Evolutionary conservation across 768 basidiomycete species (phyloP), one percentile per base, ranked within the genome.

Genomic region (Lyophyllum decastes): DNA sequence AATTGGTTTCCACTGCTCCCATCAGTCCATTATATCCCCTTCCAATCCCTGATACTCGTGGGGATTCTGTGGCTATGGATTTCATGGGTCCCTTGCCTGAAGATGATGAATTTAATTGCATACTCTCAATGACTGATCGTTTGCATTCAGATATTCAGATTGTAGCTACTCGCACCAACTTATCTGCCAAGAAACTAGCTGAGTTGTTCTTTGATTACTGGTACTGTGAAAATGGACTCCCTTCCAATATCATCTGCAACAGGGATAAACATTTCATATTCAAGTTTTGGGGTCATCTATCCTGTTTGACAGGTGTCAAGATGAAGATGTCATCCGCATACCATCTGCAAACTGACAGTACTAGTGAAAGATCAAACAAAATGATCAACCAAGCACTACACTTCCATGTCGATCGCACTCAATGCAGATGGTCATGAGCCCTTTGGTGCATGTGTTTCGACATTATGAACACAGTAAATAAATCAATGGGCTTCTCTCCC

Each of bases 191-290:
- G 11, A 51, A 67, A 1, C 25, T 69, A 1, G 72, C 70, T 0
- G 44, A 30, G 0, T 12, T 69, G 0, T 66, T 73, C n/a, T 73
- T 73, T 38, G 56, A 70, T 12, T 26, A 71, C 14, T 72, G 68
- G 70, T 75, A 71, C 54, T 72, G 71, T 49, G 61, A 74, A 41
- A 73, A 75, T 61, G 74, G 78, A 0, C 45, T 77, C 0, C 74
- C 69, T 51, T 22, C 6, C 30, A 21, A 0, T 61, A 74, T 61
- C 63, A 69, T 41, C 57, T 64, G 21, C 12, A 12, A 33, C 33
- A 5, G 33, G 6, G 33, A 33, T 12, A 33, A 33, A 12, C 33
- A 6, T 12, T 79, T 70, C 62, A 61, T 64, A 21, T 72, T 63
- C 1, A 4, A 25, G 8, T 74, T 76, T 58, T 78, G 67, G 77